These are phyloP conservation scores for Neocallimastix lanati DNA, from an alignment of 192 early-diverging fungal species.

Conservation along the genomic window DNA sequence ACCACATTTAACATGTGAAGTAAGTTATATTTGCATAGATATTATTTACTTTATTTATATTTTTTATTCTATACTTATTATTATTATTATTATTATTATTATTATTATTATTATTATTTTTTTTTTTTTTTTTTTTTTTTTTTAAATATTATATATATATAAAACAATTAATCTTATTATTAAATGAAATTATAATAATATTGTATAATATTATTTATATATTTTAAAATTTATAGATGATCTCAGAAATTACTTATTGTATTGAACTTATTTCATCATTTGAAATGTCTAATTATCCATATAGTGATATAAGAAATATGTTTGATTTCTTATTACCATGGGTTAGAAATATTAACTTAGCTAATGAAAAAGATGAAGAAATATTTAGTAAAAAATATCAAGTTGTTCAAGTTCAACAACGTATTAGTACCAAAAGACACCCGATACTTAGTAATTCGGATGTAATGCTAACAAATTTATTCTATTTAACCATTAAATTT, in stretches of 20 bases:
- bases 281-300: background rate
- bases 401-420: background rate
- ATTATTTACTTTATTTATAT: too few relatives aligned
- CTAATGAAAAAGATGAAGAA: background rate
- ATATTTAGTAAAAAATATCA: background rate
- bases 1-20: slow-evolving; percentile 40
- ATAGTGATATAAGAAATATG: slow-evolving; percentile 40
- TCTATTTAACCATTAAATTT: slow-evolving; percentile 64
- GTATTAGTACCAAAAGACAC: slow-evolving; percentile 2
- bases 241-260: slow-evolving; percentile 56
- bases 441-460: slow-evolving; percentile 9
- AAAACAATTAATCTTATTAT: too few relatives aligned
- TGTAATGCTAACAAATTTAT: slow-evolving; percentile 50
- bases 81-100: too few relatives aligned
- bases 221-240: slow-evolving; percentile 18
- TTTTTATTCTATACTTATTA: too few relatives aligned
- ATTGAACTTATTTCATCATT: slow-evolving; percentile 29
- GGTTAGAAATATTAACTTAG: slow-evolving; percentile 50
- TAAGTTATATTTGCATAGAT: too few relatives aligned
- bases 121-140: too few relatives aligned
- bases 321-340: slow-evolving; percentile 60
- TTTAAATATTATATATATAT: too few relatives aligned
- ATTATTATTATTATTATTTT: too few relatives aligned
- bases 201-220: too few relatives aligned
- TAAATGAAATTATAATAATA: too few relatives aligned